Percentiles rank a stretch among this genome's conserved stretches.
Conservation (phyloP, 345 rosid species). For the Turnera subulata region DNA sequence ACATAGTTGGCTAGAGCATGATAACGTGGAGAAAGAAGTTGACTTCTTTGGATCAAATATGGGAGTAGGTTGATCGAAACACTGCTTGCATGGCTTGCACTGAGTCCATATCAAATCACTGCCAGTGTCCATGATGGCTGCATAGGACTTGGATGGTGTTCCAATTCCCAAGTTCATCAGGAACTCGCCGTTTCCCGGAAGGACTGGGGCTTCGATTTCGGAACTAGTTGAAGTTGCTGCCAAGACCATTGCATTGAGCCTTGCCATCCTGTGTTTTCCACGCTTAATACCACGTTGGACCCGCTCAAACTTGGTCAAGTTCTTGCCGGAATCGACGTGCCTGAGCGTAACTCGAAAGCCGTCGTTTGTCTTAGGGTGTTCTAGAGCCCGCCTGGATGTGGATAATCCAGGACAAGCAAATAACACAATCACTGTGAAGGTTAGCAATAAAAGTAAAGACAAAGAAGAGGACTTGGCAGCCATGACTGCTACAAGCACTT, state of each 20-base stretch:
- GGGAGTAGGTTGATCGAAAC: slow-evolving; percentile 67
- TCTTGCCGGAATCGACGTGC: slow-evolving; percentile 70
- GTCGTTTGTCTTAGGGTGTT: neutral
- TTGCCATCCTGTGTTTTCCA: slow-evolving; percentile 53
- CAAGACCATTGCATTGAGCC: slow-evolving; percentile 42
- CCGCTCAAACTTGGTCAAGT: slow-evolving; percentile 68
- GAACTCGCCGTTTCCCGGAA: slow-evolving; percentile 78
- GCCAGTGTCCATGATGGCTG: slow-evolving; percentile 83
- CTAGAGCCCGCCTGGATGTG: too few relatives aligned
- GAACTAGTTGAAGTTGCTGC: slow-evolving; percentile 27
- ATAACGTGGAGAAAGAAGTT: slow-evolving; percentile 46
- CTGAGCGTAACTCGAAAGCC: slow-evolving; percentile 50
- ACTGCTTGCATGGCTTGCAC: slow-evolving; percentile 75
- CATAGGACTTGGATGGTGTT: slow-evolving; percentile 48
- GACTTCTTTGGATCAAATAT: slow-evolving; percentile 73
- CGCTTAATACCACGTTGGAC: slow-evolving; percentile 64
- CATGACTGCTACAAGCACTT: too few relatives aligned
- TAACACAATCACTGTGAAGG: too few relatives aligned
- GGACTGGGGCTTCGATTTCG: slow-evolving; percentile 40
- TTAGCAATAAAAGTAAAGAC: too few relatives aligned
- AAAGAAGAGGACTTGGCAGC: too few relatives aligned
- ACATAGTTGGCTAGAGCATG: slow-evolving; percentile 64
- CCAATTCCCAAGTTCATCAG: slow-evolving; percentile 69
- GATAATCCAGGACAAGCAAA: too few relatives aligned
- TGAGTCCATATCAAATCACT: slow-evolving; percentile 97